Percentiles rank a stretch among this genome's conserved stretches.
Evolutionary conservation across 129 eudicot species (phyloP).

Genomic region (Chrysanthemum seticuspe): DNA sequence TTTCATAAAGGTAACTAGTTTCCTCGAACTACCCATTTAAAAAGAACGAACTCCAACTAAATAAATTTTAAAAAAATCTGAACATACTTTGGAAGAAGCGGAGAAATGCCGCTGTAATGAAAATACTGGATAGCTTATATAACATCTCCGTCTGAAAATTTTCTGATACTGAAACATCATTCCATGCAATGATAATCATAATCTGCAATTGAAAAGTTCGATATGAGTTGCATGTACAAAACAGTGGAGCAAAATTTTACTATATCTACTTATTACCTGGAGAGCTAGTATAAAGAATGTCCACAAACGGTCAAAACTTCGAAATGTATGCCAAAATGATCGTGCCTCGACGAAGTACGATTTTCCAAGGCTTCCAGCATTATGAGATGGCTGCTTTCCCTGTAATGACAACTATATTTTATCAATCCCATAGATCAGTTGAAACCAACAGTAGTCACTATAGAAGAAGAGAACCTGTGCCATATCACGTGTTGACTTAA

Average conservation of each 20-base stretch:
- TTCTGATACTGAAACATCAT: slow-evolving; percentile 41
- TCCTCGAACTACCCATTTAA: slow-evolving; percentile 18
- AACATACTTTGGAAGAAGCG: slow-evolving; percentile 88
- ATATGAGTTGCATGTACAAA: slow-evolving; percentile 22
- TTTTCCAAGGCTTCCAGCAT: slow-evolving; percentile 63
- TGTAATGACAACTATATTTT: slow-evolving; percentile 31
- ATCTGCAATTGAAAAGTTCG: slow-evolving; percentile 50
- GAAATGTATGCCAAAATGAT: slow-evolving; percentile 84
- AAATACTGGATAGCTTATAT: slow-evolving; percentile 77
- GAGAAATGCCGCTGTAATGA: slow-evolving; percentile 89
- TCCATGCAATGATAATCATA: slow-evolving; percentile 84
- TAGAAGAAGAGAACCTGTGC: slow-evolving; percentile 39
- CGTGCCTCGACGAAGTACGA: slow-evolving; percentile 85
- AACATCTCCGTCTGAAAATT: slow-evolving; percentile 55
- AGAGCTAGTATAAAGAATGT: slow-evolving; percentile 76
- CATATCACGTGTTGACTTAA: slow-evolving; percentile 63
- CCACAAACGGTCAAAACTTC: slow-evolving; percentile 98
- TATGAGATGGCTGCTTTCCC: slow-evolving; percentile 54
- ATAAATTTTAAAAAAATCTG: background rate
- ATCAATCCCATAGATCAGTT: slow-evolving; percentile 1
- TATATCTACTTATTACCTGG: slow-evolving; percentile 51
- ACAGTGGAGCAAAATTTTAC: slow-evolving; percentile 1
- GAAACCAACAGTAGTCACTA: slow-evolving; percentile 14
- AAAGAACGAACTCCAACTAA: background rate
- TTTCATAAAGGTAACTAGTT: slow-evolving; percentile 2